Percentiles rank a stretch among this genome's conserved stretches.
Evolutionary conservation across 345 rosid genomes (phyloP).

Genomic region (Dipteronia dyeriana): DNA sequence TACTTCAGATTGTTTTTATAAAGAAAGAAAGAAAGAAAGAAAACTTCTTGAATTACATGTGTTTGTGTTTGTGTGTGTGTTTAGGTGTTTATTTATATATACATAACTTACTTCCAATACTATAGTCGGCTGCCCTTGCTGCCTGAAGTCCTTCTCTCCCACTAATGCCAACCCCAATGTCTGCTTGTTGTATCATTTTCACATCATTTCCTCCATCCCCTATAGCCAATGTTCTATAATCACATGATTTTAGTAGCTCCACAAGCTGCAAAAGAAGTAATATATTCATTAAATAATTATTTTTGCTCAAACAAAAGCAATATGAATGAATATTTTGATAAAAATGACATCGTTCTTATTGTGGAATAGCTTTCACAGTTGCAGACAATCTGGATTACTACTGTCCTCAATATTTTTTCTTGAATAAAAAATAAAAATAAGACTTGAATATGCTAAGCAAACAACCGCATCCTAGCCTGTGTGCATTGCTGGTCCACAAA

Average conservation of each 20-base stretch:
- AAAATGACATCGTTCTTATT: not conserved
- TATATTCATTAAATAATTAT: not conserved
- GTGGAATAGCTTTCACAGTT: not conserved
- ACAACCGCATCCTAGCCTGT: not conserved
- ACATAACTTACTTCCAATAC: conserved; percentile 82
- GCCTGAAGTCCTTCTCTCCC: conserved; percentile 99
- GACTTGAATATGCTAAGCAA: not conserved
- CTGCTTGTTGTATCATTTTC: conserved; percentile 99
- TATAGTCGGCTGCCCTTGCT: conserved; percentile 98
- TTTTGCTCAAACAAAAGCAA: not conserved
- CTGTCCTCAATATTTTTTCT: not conserved
- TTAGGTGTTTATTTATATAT: not conserved
- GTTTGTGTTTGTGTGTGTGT: not conserved
- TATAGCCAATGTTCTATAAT: conserved; percentile 93
- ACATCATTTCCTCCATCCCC: conserved; percentile 99
- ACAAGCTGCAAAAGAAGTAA: conserved; percentile 64
- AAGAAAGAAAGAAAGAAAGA: not conserved
- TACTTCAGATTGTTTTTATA: not conserved
- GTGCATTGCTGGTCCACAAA: not conserved
- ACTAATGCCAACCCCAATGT: conserved; percentile 96
- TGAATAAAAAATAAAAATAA: not conserved
- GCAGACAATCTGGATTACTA: not conserved
- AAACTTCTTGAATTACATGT: not conserved
- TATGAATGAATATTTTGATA: not conserved
- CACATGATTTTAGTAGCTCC: conserved; percentile 85